Evolutionary conservation across 2,329 filamentous ascomycete species (phyloP).

Genomic region (Endoconidiophora laricicola): DNA sequence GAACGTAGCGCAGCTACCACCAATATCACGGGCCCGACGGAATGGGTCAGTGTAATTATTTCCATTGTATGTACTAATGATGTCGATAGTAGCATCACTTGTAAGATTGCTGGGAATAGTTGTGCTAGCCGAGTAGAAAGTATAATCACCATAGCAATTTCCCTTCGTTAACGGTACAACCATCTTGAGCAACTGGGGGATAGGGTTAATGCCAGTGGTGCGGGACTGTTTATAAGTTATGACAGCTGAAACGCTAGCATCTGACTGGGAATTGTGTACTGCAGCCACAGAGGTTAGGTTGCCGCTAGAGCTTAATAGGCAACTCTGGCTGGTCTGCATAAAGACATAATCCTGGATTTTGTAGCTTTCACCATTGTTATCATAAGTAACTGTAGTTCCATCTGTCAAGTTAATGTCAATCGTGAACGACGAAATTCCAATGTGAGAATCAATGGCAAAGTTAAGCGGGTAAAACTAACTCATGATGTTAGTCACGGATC

Average conservation of each 20-base stretch:
- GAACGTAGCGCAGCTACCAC: conserved; percentile 28
- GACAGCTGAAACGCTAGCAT: conserved; percentile 25
- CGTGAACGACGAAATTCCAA: conserved; percentile 45
- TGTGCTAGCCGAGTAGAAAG: conserved; percentile 28
- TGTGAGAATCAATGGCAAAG: conserved; percentile 35
- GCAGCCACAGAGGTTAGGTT: conserved; percentile 29
- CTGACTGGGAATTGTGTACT: conserved; percentile 30
- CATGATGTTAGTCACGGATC: too few relatives aligned
- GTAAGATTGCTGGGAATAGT: conserved; percentile 28
- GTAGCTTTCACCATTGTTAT: conserved; percentile 42
- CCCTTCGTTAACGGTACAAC: conserved; percentile 26
- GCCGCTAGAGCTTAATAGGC: conserved; percentile 28
- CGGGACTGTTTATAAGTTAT: conserved; percentile 27
- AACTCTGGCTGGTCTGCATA: conserved; percentile 40
- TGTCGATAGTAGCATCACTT: conserved; percentile 29
- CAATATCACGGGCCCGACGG: conserved; percentile 29
- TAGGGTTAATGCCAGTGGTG: conserved; percentile 21
- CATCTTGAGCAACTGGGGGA: conserved; percentile 24
- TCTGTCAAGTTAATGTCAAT: conserved; percentile 32
- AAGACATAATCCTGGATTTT: conserved; percentile 37
- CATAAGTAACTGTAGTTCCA: conserved; percentile 28
- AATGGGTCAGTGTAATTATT: conserved; percentile 29
- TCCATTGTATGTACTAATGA: conserved; percentile 26
- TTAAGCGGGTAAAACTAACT: conserved; percentile 29
- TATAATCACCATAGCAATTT: conserved; percentile 30